Evolutionary conservation across 768 basidiomycete species (phyloP).

Genomic region (Butyriboletus loyo): DNA sequence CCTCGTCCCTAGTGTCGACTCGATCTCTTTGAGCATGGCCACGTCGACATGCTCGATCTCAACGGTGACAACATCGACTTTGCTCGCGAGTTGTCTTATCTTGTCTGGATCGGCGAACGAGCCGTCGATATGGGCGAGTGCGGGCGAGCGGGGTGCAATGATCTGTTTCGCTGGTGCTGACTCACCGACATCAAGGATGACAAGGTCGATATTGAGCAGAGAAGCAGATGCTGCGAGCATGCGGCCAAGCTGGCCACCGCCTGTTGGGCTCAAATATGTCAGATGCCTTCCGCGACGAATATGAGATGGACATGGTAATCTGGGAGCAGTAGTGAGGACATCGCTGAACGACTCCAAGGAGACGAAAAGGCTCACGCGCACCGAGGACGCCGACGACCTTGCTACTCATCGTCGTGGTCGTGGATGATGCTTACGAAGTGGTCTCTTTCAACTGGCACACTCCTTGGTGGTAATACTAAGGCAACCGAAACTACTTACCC

Average conservation of each 20-base stretch:
- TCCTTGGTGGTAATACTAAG: not conserved
- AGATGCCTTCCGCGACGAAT: not conserved
- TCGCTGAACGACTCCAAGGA: not conserved
- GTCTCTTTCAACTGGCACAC: not conserved
- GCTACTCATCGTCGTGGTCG: slow-evolving; percentile 18
- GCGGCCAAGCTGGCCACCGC: slow-evolving; percentile 95
- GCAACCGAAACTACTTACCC: not conserved
- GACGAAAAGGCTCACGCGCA: slow-evolving; percentile 22
- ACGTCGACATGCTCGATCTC: slow-evolving; percentile 97
- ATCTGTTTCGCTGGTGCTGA: slow-evolving; percentile 88
- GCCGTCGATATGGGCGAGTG: slow-evolving; percentile 74
- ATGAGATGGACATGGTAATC: slow-evolving; percentile 4
- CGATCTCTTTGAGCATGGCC: slow-evolving; percentile 54
- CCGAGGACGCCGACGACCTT: slow-evolving; percentile 31
- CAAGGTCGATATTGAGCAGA: slow-evolving; percentile 75
- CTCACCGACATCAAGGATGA: slow-evolving; percentile 84
- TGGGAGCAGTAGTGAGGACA: slow-evolving; percentile 9
- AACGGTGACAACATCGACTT: slow-evolving; percentile 86
- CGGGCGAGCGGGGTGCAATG: slow-evolving; percentile 49
- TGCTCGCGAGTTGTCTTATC: slow-evolving; percentile 73
- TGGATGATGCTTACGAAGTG: not conserved
- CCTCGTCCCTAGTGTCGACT: slow-evolving; percentile 24
- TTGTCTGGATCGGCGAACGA: slow-evolving; percentile 78
- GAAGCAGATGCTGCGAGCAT: slow-evolving; percentile 94
- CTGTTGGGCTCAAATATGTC: slow-evolving; percentile 37